phyloP scores from a whole-genome alignment of 164 flowering plant species.

The Litsea cubeba region DNA sequence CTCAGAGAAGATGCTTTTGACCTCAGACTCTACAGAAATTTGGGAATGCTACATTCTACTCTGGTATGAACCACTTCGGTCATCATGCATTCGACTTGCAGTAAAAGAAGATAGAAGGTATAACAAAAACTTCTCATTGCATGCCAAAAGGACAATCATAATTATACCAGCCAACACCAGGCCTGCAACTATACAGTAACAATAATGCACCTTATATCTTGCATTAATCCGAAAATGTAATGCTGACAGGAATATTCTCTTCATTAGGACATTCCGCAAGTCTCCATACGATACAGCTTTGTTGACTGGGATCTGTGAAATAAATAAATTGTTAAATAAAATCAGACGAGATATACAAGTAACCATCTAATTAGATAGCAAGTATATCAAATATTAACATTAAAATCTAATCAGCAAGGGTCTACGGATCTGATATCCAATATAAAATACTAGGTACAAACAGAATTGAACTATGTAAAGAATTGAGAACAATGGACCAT shows the following conservation, averaged over 20 bases:
- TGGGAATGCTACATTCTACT: not conserved
- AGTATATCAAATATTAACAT: not conserved
- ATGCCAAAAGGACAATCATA: not conserved
- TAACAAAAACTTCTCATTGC: not conserved
- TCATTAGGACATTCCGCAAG: conserved; percentile 88
- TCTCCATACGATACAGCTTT: conserved; percentile 80
- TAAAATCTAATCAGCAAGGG: not conserved
- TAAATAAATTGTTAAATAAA: conserved; percentile 1
- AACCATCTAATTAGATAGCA: not conserved
- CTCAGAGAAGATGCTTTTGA: not conserved
- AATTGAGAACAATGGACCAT: not conserved
- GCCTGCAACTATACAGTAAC: not conserved
- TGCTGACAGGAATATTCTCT: conserved; percentile 94
- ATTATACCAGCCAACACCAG: not conserved
- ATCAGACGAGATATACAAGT: not conserved
- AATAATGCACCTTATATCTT: conserved; percentile 78
- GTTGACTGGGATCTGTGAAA: conserved; percentile 75
- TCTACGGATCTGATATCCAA: not conserved
- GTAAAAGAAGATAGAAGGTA: not conserved
- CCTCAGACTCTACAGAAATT: not conserved
- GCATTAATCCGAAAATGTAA: conserved; percentile 95
- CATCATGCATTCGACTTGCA: not conserved
- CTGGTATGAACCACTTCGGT: too few relatives aligned
- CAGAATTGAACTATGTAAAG: not conserved
- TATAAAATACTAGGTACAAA: not conserved